phyloP scores from a whole-genome alignment of 805 yeast genomes.

The Pichia paraexigua region DNA sequence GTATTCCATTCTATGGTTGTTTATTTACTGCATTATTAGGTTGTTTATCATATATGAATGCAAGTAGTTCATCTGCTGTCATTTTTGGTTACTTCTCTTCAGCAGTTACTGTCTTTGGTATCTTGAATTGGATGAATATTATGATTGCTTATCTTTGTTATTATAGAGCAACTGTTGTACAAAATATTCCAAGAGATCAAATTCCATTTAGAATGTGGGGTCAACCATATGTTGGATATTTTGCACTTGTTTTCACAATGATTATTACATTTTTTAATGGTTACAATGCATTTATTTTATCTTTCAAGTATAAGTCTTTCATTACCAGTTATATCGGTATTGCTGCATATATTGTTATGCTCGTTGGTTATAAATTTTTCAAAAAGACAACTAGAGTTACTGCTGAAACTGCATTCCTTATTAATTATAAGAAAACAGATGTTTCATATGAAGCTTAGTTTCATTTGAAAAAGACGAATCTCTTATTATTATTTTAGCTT shows the following conservation, averaged over 20 bases:
- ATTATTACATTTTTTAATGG: slow-evolving; percentile 16
- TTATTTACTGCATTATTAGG: slow-evolving; percentile 13
- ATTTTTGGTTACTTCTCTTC: slow-evolving; percentile 15
- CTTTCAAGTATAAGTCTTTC: slow-evolving; percentile 12
- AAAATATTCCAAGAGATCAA: slow-evolving; percentile 12
- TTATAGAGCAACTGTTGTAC: slow-evolving; percentile 11
- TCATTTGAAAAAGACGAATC: too few relatives aligned
- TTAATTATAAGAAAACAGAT: too few relatives aligned
- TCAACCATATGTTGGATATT: slow-evolving; percentile 15
- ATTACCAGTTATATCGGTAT: slow-evolving; percentile 16
- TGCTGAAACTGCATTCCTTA: too few relatives aligned
- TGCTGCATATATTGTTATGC: slow-evolving; percentile 1
- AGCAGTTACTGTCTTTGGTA: slow-evolving; percentile 17
- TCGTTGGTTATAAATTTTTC: slow-evolving; percentile 3
- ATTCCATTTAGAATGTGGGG: slow-evolving; percentile 16
- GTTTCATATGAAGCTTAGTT: too few relatives aligned
- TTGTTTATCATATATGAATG: slow-evolving; percentile 12
- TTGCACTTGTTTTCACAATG: slow-evolving; percentile 8
- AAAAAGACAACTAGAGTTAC: slow-evolving; percentile 6
- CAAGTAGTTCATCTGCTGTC: slow-evolving; percentile 5
- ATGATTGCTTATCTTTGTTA: slow-evolving; percentile 12
- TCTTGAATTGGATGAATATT: slow-evolving; percentile 17
- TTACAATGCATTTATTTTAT: slow-evolving; percentile 13
- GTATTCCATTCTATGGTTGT: slow-evolving; percentile 43
- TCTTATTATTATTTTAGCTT: too few relatives aligned